Conservation (phyloP, 2,329 filamentous ascomycete species). For the Penicillium occitanis region DNA sequence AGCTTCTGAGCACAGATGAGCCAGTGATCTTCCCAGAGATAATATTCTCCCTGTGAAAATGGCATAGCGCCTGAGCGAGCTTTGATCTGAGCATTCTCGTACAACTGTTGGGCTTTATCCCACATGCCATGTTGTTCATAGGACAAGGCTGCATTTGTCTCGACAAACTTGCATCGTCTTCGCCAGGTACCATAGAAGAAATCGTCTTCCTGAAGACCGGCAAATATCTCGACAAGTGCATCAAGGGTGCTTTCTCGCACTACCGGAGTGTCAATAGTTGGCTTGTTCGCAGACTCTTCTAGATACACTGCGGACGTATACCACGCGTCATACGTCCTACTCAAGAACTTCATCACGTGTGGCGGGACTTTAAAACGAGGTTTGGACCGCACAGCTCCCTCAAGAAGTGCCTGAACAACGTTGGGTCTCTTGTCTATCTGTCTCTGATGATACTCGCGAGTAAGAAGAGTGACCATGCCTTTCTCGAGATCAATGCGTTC, state of each 20-base stretch:
- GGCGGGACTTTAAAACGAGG: constrained; percentile 91
- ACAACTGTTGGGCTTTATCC: constrained; percentile 97
- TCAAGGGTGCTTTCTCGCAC: constrained; percentile 94
- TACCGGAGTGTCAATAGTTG: constrained; percentile 76
- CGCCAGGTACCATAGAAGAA: constrained; percentile 98
- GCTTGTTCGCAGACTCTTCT: constrained; percentile 82
- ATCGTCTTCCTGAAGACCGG: constrained; percentile 88
- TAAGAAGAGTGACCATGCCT: constrained; percentile 83
- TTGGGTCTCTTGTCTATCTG: constrained; percentile 95
- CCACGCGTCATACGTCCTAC: constrained; percentile 93
- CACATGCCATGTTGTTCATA: constrained; percentile 99
- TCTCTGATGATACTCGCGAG: constrained; percentile 91
- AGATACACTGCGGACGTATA: constrained; percentile 90
- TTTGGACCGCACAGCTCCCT: constrained; percentile 79
- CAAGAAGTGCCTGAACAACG: constrained; percentile 86
- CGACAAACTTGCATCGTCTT: constrained; percentile 89
- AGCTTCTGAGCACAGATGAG: constrained; percentile 95
- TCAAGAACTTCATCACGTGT: constrained; percentile 93
- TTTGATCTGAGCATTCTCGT: constrained; percentile 95
- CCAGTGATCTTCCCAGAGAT: constrained; percentile 99
- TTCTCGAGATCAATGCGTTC: constrained; percentile 88
- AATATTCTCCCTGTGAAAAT: constrained; percentile 95
- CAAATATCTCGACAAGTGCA: constrained; percentile 90
- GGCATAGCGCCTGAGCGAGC: constrained; percentile 93
- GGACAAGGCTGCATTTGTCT: constrained; percentile 93